These are phyloP conservation scores for Emergomyces orientalis DNA, from an alignment of 2,329 filamentous ascomycete genomes.

Conservation along the genomic window DNA sequence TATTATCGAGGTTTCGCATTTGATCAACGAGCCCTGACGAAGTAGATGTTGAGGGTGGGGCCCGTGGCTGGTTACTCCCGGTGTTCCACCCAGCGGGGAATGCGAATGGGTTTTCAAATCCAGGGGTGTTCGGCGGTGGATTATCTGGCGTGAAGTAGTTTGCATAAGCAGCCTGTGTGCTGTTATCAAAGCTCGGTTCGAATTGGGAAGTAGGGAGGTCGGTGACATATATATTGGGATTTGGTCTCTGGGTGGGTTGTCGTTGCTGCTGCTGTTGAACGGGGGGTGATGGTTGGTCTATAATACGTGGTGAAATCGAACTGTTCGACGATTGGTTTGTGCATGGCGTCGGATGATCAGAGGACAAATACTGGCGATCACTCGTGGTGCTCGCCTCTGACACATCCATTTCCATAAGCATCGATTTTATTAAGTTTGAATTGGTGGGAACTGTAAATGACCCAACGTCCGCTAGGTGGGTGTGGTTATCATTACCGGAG, in stretches of 20 bases:
- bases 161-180: conserved; percentile 14
- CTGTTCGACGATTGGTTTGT: conserved; percentile 31
- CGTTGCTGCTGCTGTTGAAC: conserved; percentile 16
- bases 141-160: conserved; percentile 15
- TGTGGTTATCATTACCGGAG: not conserved
- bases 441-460: not conserved
- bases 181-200: conserved; percentile 13
- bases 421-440: conserved; percentile 7
- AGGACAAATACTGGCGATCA: conserved; percentile 24
- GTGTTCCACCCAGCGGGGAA: conserved; percentile 27
- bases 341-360: conserved; percentile 29
- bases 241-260: conserved; percentile 5
- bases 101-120: conserved; percentile 20
- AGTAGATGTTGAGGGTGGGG: conserved; percentile 8
- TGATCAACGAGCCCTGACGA: conserved; percentile 14
- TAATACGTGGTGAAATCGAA: conserved; percentile 25
- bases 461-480: not conserved
- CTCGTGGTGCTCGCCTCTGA: conserved; percentile 23
- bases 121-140: conserved; percentile 16
- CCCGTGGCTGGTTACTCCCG: conserved; percentile 9
- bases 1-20: conserved; percentile 25
- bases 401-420: conserved; percentile 26
- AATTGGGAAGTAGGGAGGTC: not conserved
- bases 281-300: conserved; percentile 22
- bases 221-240: not conserved